phyloP scores from a whole-genome alignment of 78 protist species.

The Dictyostelium brefeldianum region DNA sequence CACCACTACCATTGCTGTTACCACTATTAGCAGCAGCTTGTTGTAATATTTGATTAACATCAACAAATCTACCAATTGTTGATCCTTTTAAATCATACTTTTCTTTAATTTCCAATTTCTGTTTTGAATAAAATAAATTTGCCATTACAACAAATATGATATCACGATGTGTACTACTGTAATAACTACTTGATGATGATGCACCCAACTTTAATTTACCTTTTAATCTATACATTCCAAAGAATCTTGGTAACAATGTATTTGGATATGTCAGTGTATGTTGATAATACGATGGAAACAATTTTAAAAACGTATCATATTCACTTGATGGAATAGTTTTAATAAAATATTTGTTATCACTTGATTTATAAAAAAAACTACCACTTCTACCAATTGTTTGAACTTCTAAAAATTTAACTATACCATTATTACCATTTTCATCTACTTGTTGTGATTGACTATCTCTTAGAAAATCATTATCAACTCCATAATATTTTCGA shows the following conservation, averaged over 20 bases:
- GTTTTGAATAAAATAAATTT: conserved; percentile 69
- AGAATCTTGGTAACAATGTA: conserved; percentile 66
- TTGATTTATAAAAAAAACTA: conserved; percentile 77
- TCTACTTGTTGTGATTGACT: background rate
- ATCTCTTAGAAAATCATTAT: background rate
- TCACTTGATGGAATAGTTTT: conserved; percentile 81
- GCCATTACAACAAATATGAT: conserved; percentile 75
- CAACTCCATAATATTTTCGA: conserved; percentile 16
- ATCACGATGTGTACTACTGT: conserved; percentile 20
- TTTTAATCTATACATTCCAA: conserved; percentile 70
- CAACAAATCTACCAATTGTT: conserved; percentile 73
- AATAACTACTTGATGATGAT: background rate
- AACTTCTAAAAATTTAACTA: conserved; percentile 56
- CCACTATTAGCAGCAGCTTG: background rate
- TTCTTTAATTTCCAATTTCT: conserved; percentile 38
- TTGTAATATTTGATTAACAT: conserved; percentile 28
- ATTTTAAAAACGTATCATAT: conserved; percentile 44
- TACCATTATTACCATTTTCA: background rate
- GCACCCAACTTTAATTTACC: conserved; percentile 46
- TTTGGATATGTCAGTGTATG: conserved; percentile 42
- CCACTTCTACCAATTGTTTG: conserved; percentile 83
- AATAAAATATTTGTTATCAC: conserved; percentile 46
- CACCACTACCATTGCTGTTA: background rate
- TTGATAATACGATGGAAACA: conserved; percentile 60
- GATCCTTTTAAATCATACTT: conserved; percentile 81